A percentile compares a stretch with the other conserved stretches of the same genome.
Conservation (phyloP, 2,329 filamentous ascomycete genomes). For the Calycina herbarum region DNA sequence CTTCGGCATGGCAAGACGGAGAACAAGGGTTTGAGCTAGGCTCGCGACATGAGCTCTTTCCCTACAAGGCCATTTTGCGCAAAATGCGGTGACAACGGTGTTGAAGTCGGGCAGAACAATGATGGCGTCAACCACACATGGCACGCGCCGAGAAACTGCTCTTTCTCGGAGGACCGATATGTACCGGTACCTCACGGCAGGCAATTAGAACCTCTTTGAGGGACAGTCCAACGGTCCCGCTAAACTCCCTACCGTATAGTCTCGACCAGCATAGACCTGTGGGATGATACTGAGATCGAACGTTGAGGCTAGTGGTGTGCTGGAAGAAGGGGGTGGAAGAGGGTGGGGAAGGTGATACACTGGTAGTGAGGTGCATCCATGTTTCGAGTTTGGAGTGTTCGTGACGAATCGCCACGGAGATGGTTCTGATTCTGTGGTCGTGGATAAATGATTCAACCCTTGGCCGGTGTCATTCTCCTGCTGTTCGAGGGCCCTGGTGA, state of each 20-base stretch:
- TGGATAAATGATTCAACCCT: too few relatives aligned
- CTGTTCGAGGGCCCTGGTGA: too few relatives aligned
- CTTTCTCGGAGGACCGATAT: background rate
- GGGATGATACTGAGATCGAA: too few relatives aligned
- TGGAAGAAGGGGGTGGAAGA: background rate
- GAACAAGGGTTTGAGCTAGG: background rate
- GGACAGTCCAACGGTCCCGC: background rate
- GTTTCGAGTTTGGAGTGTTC: conserved; percentile 3
- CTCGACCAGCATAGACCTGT: background rate
- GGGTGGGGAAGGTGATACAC: background rate
- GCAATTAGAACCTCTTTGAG: too few relatives aligned
- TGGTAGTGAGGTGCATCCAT: conserved; percentile 1
- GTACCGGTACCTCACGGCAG: too few relatives aligned
- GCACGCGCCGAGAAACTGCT: background rate
- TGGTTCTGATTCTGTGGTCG: background rate
- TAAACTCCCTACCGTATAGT: background rate
- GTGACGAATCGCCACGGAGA: background rate
- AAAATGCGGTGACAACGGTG: background rate
- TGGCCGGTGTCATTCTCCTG: too few relatives aligned
- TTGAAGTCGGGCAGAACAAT: background rate
- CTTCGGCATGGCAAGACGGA: background rate
- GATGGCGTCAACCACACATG: background rate
- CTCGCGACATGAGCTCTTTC: background rate
- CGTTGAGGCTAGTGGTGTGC: background rate
- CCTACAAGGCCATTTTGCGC: too few relatives aligned